Percentiles rank a stretch among this genome's conserved stretches.
Conservation (phyloP, 257 asterid genomes). For the Marsdenia floribunda region DNA sequence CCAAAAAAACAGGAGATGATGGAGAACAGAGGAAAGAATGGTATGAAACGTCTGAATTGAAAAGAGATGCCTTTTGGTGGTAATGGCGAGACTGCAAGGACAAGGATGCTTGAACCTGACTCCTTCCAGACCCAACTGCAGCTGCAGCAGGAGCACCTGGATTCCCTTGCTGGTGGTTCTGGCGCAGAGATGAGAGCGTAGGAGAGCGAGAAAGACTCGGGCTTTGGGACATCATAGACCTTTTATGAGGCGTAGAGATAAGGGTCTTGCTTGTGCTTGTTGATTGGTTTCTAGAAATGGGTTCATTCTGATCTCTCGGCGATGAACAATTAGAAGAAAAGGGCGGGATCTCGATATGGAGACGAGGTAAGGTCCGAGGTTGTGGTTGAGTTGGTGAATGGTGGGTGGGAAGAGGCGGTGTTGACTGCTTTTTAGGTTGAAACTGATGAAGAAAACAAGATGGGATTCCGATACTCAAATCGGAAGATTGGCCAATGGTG, state of each 20-base stretch:
- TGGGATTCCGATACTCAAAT: constrained; percentile 17
- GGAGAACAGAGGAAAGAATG: constrained; percentile 27
- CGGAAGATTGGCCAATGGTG: constrained; percentile 20
- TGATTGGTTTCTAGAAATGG: constrained; percentile 18
- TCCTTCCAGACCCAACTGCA: not conserved
- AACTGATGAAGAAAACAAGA: constrained; percentile 10
- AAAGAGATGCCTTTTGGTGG: constrained; percentile 8
- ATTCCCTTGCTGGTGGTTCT: constrained; percentile 9
- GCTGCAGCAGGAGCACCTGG: not conserved
- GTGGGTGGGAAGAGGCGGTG: constrained; percentile 11
- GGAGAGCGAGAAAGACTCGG: constrained; percentile 30
- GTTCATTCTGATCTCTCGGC: constrained; percentile 24
- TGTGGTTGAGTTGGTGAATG: constrained; percentile 16
- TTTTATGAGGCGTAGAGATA: constrained; percentile 33
- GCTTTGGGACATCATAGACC: constrained; percentile 36
- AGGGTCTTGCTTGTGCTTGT: constrained; percentile 22
- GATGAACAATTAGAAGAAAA: constrained; percentile 17
- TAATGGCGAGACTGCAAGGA: constrained; percentile 4
- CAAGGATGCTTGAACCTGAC: constrained; percentile 8
- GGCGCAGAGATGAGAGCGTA: constrained; percentile 17
- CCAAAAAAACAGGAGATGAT: constrained; percentile 27
- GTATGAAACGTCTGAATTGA: constrained; percentile 15
- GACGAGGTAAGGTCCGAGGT: constrained; percentile 9
- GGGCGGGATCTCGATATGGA: constrained; percentile 29
- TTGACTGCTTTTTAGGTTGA: constrained; percentile 11